phyloP scores from a whole-genome alignment of 257 asterid species.

The Primulina huaijiensis region DNA sequence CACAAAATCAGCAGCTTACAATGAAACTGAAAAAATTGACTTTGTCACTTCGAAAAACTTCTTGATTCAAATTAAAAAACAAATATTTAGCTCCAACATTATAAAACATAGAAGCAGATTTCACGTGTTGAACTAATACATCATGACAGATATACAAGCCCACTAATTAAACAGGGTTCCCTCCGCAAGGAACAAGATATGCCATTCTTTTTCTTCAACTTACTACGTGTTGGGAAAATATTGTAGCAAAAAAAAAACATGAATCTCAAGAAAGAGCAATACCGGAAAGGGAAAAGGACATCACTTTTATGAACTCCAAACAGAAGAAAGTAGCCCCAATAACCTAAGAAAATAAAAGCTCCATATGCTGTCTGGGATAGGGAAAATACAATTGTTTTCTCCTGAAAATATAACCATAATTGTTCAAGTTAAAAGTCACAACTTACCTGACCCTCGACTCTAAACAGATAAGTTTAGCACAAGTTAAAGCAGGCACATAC shows the following conservation, averaged over 20 bases:
- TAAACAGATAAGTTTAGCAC: conserved; percentile 15
- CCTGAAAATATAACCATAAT: conserved; percentile 51
- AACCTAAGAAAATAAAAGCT: conserved; percentile 64
- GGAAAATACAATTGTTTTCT: conserved; percentile 73
- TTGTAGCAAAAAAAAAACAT: too few species aligned
- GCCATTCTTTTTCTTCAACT: too few species aligned
- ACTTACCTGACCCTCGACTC: conserved; percentile 6
- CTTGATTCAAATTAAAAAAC: conserved; percentile 11
- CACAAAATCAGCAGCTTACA: conserved; percentile 25
- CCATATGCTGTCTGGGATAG: conserved; percentile 90
- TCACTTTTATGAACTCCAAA: conserved; percentile 42
- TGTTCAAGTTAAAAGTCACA: conserved; percentile 21
- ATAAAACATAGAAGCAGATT: conserved; percentile 5
- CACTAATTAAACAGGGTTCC: too few species aligned
- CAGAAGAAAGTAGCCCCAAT: conserved; percentile 85
- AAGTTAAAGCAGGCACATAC: conserved; percentile 17
- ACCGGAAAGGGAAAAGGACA: conserved; percentile 84
- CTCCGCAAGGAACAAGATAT: too few species aligned
- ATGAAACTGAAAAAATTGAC: conserved; percentile 16
- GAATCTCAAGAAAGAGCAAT: conserved; percentile 1
- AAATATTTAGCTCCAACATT: conserved; percentile 5
- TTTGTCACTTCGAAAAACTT: conserved; percentile 14
- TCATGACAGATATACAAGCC: too few species aligned
- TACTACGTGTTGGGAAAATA: too few species aligned
- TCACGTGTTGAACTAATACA: too few species aligned